phyloP scores from a whole-genome alignment of 352 stramenopile genomes.

The Phytophthora nicotianae region DNA sequence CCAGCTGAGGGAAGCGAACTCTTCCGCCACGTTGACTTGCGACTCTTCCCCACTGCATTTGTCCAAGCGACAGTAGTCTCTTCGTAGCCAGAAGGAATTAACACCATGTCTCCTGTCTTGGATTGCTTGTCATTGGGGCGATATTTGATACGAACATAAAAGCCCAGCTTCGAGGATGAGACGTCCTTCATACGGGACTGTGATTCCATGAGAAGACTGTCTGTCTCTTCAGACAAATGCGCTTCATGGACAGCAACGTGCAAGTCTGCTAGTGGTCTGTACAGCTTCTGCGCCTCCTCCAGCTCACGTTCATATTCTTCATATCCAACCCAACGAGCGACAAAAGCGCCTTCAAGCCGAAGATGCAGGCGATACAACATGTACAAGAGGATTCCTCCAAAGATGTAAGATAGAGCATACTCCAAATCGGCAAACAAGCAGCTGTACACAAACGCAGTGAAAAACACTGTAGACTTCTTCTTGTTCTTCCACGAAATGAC shows the following conservation, averaged over 20 bases:
- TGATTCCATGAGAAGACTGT: constrained; percentile 62
- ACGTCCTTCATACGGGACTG: constrained; percentile 69
- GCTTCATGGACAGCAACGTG: constrained; percentile 80
- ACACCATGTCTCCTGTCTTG: constrained; percentile 54
- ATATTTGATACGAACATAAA: constrained; percentile 82
- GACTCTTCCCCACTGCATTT: constrained; percentile 65
- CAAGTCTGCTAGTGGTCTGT: constrained; percentile 74
- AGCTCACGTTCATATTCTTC: constrained; percentile 76
- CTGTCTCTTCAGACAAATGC: constrained; percentile 51
- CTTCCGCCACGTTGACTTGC: constrained; percentile 56
- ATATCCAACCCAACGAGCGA: constrained; percentile 79
- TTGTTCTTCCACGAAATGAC: constrained; percentile 90
- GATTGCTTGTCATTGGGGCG: constrained; percentile 76
- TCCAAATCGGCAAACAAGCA: constrained; percentile 80
- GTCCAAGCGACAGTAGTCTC: constrained; percentile 80
- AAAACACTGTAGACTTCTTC: constrained; percentile 72
- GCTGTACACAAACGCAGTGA: constrained; percentile 62
- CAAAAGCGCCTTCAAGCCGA: constrained; percentile 67
- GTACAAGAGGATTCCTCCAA: constrained; percentile 64
- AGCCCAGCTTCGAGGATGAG: constrained; percentile 60
- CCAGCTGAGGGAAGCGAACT: constrained; percentile 28
- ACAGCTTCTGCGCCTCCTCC: constrained; percentile 73
- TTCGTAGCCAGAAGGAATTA: constrained; percentile 69
- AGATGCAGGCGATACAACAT: constrained; percentile 81
- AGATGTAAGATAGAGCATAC: constrained; percentile 72